Evolutionary conservation across 805 yeast genomes (phyloP), one percentile per base, ranked within the genome.

Genomic region (Lipomyces japonicus): DNA sequence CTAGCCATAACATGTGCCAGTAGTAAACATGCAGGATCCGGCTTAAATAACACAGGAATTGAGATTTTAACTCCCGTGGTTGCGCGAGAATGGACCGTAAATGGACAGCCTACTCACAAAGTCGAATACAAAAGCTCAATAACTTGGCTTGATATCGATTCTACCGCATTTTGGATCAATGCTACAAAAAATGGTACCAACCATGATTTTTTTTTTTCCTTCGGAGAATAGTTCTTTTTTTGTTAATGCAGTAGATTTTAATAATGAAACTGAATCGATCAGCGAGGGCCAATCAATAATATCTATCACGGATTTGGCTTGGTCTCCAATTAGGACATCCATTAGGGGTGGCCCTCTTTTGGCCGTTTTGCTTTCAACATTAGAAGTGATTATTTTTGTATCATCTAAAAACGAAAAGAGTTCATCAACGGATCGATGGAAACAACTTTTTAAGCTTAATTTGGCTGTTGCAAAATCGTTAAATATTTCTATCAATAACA

Each of bases 251-350:
- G 22, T 14, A 18, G 31, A 30, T 12, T 19, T 2, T 19, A 32
- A 21, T 16, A 16, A 7, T 12, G 39, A 3, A 19, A 10, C 4
- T 19, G 45, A 21, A 19, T 22, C 21, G 18, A 42, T 18, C 18
- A 23, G 14, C 16, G 37, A 19, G 18, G 43, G 32, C 24, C 18
- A 14, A 14, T 21, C 16, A 10, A 10, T 23, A 2, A 25, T 12
- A 12, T 18, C 25, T 9, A 22, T 39, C 24, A 16, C 37, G 9
- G 49, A 42, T 28, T 16, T 43, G 14, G 41, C 24, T 5, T 47
- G 46, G 47, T 32, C 51, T 19, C 48, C 51, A 32, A 7, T 43
- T 18, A 28, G 39, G n/a, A 39, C 42, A 14, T 2, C 37, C 31
- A 9, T 18, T 5, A n/a, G 36, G 34, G n/a, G 38, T 14, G 36